These are phyloP conservation scores for Blastobotrys buckinghamii DNA, from an alignment of 1,139 yeast genomes.

Conservation along the genomic window DNA sequence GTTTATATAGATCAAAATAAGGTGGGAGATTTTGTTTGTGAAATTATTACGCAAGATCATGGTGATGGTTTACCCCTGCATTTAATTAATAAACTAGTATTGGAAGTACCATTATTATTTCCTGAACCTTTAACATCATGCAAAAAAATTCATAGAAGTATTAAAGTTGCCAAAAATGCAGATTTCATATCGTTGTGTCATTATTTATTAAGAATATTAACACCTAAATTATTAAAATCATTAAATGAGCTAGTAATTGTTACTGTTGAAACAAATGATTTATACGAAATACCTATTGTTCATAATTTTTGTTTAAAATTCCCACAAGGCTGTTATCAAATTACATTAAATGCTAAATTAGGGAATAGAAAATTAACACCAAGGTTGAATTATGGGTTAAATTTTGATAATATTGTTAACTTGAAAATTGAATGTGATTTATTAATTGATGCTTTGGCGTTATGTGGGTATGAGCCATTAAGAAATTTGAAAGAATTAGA, in stretches of 20 bases:
- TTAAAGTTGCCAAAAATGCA: background rate
- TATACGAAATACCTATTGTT: constrained; percentile 1
- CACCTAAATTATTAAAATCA: background rate
- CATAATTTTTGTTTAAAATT: constrained; percentile 6
- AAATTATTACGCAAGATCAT: background rate
- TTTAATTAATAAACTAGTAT: background rate
- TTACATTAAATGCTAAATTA: background rate
- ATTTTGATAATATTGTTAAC: background rate
- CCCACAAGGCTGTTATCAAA: background rate
- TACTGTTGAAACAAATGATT: background rate
- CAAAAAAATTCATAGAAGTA: background rate
- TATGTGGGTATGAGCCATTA: background rate
- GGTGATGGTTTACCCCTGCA: background rate
- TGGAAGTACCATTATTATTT: constrained; percentile 2
- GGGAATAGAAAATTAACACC: background rate
- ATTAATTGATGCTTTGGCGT: background rate
- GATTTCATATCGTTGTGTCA: constrained; percentile 5
- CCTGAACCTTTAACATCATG: background rate
- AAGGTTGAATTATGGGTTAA: constrained; percentile 2
- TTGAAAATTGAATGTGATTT: constrained; percentile 1
- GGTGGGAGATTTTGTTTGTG: background rate
- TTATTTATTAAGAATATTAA: background rate
- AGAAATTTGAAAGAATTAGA: background rate
- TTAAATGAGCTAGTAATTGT: background rate
- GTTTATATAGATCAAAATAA: background rate